A percentile compares a stretch with the other conserved stretches of the same genome.
Evolutionary conservation across 768 basidiomycete species (phyloP).

Genomic region (Podaxis sp.): DNA sequence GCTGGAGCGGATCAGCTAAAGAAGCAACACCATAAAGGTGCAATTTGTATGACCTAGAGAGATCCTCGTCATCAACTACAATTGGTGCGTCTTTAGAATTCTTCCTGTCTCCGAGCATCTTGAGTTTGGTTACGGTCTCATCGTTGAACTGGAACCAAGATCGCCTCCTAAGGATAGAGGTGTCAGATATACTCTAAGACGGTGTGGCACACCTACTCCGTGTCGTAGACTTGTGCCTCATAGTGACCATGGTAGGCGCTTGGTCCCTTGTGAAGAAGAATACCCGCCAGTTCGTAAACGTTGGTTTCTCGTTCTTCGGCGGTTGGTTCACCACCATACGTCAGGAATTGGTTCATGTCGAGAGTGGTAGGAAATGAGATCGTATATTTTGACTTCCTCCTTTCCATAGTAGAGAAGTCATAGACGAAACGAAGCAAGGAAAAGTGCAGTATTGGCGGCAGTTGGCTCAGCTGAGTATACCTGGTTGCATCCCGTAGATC

Average conservation of each 20-base stretch:
- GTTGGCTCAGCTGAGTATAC: slow-evolving; percentile 61
- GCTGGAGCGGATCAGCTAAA: not conserved
- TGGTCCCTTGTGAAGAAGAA: slow-evolving; percentile 86
- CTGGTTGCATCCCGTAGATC: slow-evolving; percentile 77
- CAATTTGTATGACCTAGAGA: slow-evolving; percentile 16
- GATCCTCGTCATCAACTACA: slow-evolving; percentile 24
- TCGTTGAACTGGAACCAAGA: slow-evolving; percentile 96
- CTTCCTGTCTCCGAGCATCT: slow-evolving; percentile 50
- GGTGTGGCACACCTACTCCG: slow-evolving; percentile 43
- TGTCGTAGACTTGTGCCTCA: slow-evolving; percentile 81
- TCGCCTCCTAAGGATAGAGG: slow-evolving; percentile 43
- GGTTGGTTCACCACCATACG: slow-evolving; percentile 20
- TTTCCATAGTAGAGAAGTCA: slow-evolving; percentile 71
- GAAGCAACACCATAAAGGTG: not conserved
- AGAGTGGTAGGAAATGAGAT: slow-evolving; percentile 76
- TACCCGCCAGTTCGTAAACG: slow-evolving; percentile 81
- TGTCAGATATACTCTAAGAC: not conserved
- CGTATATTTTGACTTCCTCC: slow-evolving; percentile 83
- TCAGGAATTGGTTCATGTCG: slow-evolving; percentile 70
- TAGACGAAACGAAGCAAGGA: slow-evolving; percentile 93
- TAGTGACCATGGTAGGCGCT: slow-evolving; percentile 93
- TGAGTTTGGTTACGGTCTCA: slow-evolving; percentile 71
- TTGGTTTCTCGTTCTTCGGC: slow-evolving; percentile 23
- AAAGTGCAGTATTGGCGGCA: slow-evolving; percentile 91
- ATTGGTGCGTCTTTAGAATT: slow-evolving; percentile 24